Evolutionary conservation across 768 basidiomycete genomes (phyloP), one percentile per base, ranked within the genome.

Genomic region (Phanerochaete carnosa): DNA sequence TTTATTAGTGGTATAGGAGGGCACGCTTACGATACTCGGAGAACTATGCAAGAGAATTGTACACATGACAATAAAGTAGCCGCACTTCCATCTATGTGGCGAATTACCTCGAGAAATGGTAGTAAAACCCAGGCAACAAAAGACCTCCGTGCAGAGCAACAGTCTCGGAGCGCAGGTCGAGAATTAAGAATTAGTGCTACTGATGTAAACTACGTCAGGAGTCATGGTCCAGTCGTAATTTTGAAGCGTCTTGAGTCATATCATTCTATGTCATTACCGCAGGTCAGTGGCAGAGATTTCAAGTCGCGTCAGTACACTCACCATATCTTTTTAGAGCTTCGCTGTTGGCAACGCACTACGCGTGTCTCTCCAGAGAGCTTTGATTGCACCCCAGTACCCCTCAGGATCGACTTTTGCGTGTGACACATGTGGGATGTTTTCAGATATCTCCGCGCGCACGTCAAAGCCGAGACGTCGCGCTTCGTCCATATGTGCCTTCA

Each of bases 301-400:
- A 11, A 19, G 39, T 4, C 16, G 19, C 39, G 6, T 12, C 39
- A 19, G 4, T 4, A 43, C 11, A 43, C 39, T 43, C 39, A 43
- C 39, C 11, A 11, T 7, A 19, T 19, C 4, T 19, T 43, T 19
- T 43, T 19, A 43, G 39, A 43, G 39, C 39, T 43, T 43, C 11
- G 39, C 39, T 9, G 39, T 43, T 11, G 39, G 39, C 39, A 43
- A 19, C 39, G 39, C 39, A 19, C 23, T 57, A 26, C 47, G 56
- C 1, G 64, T 59, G n/a, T 57, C 56, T 33, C 22, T 56, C 65
- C 63, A 66, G 47, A 62, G 55, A 2, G 35, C 45, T 43, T 57
- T 50, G 45, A 66, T 61, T 22, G 63, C 63, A 5, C 35, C 45
- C 65, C 63, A 66, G 45, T 66, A 66, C 39, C 65, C 53, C 39